These are phyloP conservation scores for Didymella pomorum DNA, from an alignment of 2,329 filamentous ascomycete genomes.

Conservation along the genomic window DNA sequence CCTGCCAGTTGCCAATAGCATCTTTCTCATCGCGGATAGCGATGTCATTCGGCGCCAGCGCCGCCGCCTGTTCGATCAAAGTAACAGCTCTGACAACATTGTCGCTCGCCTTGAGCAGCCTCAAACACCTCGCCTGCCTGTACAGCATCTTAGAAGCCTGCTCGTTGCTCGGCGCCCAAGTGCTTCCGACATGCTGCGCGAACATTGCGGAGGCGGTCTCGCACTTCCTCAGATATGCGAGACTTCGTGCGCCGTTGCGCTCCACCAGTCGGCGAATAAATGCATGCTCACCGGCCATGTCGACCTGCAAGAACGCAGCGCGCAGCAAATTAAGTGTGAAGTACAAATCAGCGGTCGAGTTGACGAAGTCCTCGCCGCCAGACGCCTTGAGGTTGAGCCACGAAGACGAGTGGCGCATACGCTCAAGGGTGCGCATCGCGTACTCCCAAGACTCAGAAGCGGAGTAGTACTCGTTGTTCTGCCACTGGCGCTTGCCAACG, in stretches of 20 bases:
- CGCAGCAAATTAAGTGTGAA: conserved; percentile 38
- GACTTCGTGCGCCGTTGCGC: conserved; percentile 26
- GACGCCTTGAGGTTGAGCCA: conserved; percentile 30
- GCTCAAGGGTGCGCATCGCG: conserved; percentile 36
- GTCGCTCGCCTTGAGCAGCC: conserved; percentile 24
- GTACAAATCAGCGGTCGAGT: conserved; percentile 34
- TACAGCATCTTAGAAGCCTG: conserved; percentile 38
- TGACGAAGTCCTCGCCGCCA: conserved; percentile 37
- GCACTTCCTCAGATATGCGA: conserved; percentile 34
- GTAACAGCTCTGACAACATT: conserved; percentile 26
- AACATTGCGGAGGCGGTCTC: conserved; percentile 34
- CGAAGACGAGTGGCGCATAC: conserved; percentile 39
- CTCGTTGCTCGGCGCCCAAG: conserved; percentile 34
- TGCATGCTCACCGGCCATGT: conserved; percentile 27
- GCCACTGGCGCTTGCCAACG: conserved; percentile 41
- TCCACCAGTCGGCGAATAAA: conserved; percentile 6
- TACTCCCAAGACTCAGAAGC: conserved; percentile 36
- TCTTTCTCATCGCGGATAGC: conserved; percentile 34
- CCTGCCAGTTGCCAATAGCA: conserved; percentile 28
- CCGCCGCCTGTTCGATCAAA: conserved; percentile 29
- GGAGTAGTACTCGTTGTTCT: conserved; percentile 31
- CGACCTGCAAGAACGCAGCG: conserved; percentile 35
- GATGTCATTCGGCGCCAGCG: conserved; percentile 30
- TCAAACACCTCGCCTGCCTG: conserved; percentile 32
- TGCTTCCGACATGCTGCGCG: conserved; percentile 35